phyloP scores from a whole-genome alignment of 345 rosid genomes.

The Toxicodendron radicans region DNA sequence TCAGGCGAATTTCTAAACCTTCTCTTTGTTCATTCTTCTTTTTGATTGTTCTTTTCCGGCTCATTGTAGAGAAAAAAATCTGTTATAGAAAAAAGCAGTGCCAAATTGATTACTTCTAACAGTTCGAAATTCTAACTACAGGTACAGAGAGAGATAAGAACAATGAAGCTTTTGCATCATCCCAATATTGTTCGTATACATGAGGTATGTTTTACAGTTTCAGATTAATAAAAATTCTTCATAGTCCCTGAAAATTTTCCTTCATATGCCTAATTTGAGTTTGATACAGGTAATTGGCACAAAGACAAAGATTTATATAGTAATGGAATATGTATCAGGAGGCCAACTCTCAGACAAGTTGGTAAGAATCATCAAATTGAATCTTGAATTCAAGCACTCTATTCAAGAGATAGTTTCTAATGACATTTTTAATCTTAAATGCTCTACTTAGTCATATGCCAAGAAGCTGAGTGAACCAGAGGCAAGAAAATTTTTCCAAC shows the following conservation, averaged over 20 bases:
- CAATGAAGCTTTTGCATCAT: slow-evolving; percentile 88
- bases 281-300: slow-evolving; percentile 72
- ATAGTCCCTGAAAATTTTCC: background rate
- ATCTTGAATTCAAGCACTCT: background rate
- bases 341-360: slow-evolving; percentile 84
- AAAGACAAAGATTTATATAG: slow-evolving; percentile 81
- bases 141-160: slow-evolving; percentile 80
- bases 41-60: background rate
- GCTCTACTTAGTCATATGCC: slow-evolving; percentile 42
- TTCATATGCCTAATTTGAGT: too few relatives aligned
- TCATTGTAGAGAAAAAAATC: background rate
- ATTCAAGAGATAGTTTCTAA: background rate
- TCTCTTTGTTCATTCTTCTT: slow-evolving; percentile 4
- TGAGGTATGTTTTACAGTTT: slow-evolving; percentile 50
- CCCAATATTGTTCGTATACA: slow-evolving; percentile 76
- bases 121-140: slow-evolving; percentile 20
- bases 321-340: slow-evolving; percentile 84
- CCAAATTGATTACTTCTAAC: slow-evolving; percentile 19
- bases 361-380: slow-evolving; percentile 39
- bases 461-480: slow-evolving; percentile 61
- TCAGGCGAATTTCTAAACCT: slow-evolving; percentile 42
- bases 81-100: background rate
- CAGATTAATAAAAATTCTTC: background rate
- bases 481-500: slow-evolving; percentile 82
- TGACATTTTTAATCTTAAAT: background rate